These are phyloP conservation scores for Hymenoscyphus albidus DNA, from an alignment of 2,329 filamentous ascomycete genomes.

Conservation along the genomic window DNA sequence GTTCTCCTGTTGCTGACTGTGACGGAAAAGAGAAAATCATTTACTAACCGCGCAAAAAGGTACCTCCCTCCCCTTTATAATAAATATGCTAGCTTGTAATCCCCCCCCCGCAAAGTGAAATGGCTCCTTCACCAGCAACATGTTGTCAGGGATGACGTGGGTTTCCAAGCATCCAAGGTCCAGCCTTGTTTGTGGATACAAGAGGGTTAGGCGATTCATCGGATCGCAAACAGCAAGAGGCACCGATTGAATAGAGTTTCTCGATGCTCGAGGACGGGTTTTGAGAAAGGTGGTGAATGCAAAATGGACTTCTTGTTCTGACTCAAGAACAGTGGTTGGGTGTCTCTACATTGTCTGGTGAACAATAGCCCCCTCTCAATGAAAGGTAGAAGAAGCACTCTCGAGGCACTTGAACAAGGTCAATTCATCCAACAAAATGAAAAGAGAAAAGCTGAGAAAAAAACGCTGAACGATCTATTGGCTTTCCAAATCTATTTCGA, in stretches of 20 bases:
- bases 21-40: not conserved
- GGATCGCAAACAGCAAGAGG: not conserved
- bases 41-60: not conserved
- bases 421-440: not conserved
- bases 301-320: not conserved
- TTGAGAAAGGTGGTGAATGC: not conserved
- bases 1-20: not conserved
- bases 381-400: not conserved
- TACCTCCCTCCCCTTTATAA: not conserved
- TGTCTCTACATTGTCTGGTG: not conserved
- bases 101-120: not conserved
- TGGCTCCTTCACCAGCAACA: not conserved
- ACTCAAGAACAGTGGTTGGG: not conserved
- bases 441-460: not conserved
- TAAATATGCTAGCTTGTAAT: not conserved
- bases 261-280: not conserved
- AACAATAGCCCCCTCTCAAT: not conserved
- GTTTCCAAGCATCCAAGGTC: not conserved
- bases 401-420: too few relatives aligned
- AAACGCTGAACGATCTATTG: not conserved
- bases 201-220: not conserved
- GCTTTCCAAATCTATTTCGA: not conserved
- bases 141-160: slow-evolving; percentile 1
- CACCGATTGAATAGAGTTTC: not conserved
- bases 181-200: not conserved